These are phyloP conservation scores for Anisogramma anomala DNA, from an alignment of 2,329 filamentous ascomycete species.

Conservation along the genomic window DNA sequence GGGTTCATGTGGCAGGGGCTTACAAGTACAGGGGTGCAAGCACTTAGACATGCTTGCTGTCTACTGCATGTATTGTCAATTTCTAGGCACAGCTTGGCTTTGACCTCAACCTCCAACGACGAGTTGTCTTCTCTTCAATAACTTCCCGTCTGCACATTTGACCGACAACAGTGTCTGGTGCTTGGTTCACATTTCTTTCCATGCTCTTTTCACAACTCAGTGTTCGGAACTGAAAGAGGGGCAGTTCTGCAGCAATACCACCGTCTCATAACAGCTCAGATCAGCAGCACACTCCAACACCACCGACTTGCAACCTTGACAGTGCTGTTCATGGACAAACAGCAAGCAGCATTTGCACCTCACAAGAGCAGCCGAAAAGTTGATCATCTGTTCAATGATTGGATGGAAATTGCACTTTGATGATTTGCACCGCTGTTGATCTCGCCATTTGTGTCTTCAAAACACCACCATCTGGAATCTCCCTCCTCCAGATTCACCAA, in stretches of 20 bases:
- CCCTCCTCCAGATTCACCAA: background rate
- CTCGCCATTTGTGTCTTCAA: background rate
- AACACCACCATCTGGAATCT: background rate
- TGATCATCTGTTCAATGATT: background rate
- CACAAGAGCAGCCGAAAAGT: background rate
- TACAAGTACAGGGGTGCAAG: background rate
- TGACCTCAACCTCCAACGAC: background rate
- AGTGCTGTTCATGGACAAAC: too few species aligned
- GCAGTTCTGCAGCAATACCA: background rate
- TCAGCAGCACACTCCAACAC: conserved; percentile 3
- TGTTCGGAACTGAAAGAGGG: too few species aligned
- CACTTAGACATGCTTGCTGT: background rate
- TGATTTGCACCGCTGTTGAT: background rate
- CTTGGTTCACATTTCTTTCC: too few species aligned
- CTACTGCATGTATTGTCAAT: conserved; percentile 1
- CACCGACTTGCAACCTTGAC: background rate
- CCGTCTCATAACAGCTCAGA: background rate
- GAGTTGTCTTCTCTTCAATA: too few species aligned
- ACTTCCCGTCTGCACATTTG: background rate
- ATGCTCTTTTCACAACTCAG: too few species aligned
- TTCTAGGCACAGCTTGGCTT: background rate
- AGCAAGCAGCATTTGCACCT: conserved; percentile 1
- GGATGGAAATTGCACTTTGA: conserved; percentile 1
- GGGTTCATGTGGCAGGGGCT: too few species aligned
- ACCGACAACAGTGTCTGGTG: too few species aligned